Evolutionary conservation across 495 filamentous ascomycete species (phyloP).

Genomic region (Parathielavia hyrcaniae): DNA sequence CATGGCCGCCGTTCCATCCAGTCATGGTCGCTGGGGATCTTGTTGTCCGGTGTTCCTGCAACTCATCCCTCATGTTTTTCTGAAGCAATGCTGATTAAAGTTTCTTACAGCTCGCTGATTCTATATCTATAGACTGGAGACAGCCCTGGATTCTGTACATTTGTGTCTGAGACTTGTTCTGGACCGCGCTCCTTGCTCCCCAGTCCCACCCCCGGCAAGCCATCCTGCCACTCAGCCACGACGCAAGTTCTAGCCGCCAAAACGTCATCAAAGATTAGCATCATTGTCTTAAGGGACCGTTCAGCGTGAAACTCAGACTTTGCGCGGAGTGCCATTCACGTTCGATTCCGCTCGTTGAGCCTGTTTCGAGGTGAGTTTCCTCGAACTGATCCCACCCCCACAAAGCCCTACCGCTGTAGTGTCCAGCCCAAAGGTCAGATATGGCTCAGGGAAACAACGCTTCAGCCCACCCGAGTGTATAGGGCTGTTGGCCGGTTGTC

Average conservation of each 20-base stretch:
- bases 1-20: background rate
- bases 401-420: too few species aligned
- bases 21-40: background rate
- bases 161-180: slow-evolving; percentile 1
- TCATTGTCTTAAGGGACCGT: background rate
- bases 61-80: background rate
- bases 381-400: too few species aligned
- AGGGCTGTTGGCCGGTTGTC: background rate
- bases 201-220: background rate
- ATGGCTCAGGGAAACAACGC: too few species aligned
- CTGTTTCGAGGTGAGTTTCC: background rate
- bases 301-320: background rate
- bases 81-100: slow-evolving; percentile 9
- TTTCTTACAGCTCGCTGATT: background rate
- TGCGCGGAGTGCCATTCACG: background rate
- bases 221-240: slow-evolving; percentile 12
- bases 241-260: background rate
- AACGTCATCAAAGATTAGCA: background rate
- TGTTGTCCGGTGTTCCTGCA: slow-evolving; percentile 17
- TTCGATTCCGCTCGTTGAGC: background rate
- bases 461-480: too few species aligned
- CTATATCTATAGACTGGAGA: slow-evolving; percentile 2
- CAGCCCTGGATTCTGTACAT: background rate
- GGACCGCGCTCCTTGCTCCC: background rate
- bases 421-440: too few species aligned